Percentiles rank a stretch among this genome's conserved stretches.
Conservation (phyloP, 2,329 filamentous ascomycete species). For the Fusarium sarcochroum region DNA sequence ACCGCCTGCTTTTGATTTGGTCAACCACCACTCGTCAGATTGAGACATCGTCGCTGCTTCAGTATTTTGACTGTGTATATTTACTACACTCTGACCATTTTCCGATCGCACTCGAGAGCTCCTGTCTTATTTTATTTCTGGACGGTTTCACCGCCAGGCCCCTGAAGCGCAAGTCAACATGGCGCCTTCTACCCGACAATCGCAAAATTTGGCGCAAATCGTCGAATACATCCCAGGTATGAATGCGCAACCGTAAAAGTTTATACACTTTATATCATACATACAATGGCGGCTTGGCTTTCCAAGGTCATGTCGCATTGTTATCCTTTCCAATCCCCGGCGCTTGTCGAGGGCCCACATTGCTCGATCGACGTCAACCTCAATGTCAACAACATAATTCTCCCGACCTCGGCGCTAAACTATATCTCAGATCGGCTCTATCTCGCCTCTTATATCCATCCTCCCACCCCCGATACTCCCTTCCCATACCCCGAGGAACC, state of each 20-base stretch:
- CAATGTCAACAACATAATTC: constrained; percentile 23
- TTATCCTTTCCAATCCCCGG: constrained; percentile 42
- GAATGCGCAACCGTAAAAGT: constrained; percentile 44
- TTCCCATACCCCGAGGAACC: constrained; percentile 90
- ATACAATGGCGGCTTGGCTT: constrained; percentile 26
- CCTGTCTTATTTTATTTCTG: constrained; percentile 9
- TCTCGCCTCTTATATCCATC: constrained; percentile 88
- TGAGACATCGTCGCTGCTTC: constrained; percentile 29
- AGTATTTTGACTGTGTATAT: constrained; percentile 30
- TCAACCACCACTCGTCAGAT: constrained; percentile 24
- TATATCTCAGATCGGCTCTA: constrained; percentile 85
- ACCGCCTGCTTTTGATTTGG: constrained; percentile 39
- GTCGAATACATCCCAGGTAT: constrained; percentile 97
- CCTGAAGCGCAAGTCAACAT: constrained; percentile 56
- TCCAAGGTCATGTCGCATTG: constrained; percentile 51
- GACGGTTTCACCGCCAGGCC: constrained; percentile 26
- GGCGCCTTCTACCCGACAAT: constrained; percentile 64
- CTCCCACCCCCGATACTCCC: constrained; percentile 83
- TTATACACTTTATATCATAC: constrained; percentile 19
- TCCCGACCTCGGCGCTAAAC: constrained; percentile 45
- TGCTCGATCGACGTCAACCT: constrained; percentile 21
- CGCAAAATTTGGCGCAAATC: constrained; percentile 82
- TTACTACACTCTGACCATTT: constrained; percentile 10
- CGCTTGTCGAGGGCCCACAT: constrained; percentile 25
- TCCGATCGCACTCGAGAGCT: constrained; percentile 15